These are phyloP conservation scores for Aureobasidium sp. DNA, from an alignment of 2,329 filamentous ascomycete species.

Conservation along the genomic window DNA sequence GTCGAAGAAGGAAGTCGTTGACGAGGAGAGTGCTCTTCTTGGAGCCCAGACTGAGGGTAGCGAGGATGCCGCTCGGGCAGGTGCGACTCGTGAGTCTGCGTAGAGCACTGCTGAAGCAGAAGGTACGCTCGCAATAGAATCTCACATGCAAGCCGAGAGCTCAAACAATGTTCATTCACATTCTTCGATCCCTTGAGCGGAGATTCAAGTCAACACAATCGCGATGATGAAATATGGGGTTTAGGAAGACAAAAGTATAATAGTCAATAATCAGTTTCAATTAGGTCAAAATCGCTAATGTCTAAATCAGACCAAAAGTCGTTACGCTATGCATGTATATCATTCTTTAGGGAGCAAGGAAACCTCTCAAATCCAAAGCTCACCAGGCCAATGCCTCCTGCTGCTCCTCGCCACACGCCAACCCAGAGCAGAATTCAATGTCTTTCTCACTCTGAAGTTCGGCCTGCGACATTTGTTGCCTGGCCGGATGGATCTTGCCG, in stretches of 20 bases:
- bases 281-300: not conserved
- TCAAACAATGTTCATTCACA: too few relatives aligned
- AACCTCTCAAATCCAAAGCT: not conserved
- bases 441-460: not conserved
- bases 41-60: not conserved
- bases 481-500: slow-evolving; percentile 47
- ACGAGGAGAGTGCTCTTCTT: slow-evolving; percentile 7
- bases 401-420: slow-evolving; percentile 7
- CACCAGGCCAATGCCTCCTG: slow-evolving; percentile 7
- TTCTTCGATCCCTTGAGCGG: too few relatives aligned
- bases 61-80: not conserved
- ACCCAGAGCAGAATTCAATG: slow-evolving; percentile 3
- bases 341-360: not conserved
- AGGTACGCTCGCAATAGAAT: not conserved
- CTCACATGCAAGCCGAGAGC: too few relatives aligned
- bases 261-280: not conserved
- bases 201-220: not conserved
- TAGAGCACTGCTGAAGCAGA: not conserved
- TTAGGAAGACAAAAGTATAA: not conserved
- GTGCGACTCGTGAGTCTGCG: not conserved
- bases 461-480: slow-evolving; percentile 19
- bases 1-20: not conserved
- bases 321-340: slow-evolving; percentile 8
- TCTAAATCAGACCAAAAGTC: slow-evolving; percentile 6
- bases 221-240: not conserved